A percentile compares a stretch with the other conserved stretches of the same genome.
Evolutionary conservation across 2,329 filamentous ascomycete species (phyloP).

Genomic region (Fusarium oligoseptatum): DNA sequence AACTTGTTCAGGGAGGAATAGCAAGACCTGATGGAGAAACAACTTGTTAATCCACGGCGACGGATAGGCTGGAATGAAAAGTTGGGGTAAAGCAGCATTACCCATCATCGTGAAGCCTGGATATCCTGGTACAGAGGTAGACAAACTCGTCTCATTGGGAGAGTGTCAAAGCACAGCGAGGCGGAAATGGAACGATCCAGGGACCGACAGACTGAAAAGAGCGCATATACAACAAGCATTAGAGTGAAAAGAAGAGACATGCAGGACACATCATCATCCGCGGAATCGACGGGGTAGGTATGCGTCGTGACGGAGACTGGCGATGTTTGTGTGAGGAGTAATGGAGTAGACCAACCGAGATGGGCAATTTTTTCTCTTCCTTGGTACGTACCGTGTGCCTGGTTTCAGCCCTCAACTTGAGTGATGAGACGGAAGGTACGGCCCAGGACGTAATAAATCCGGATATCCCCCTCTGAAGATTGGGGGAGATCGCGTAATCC

Average conservation of each 20-base stretch:
- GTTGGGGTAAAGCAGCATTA: not conserved
- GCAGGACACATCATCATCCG: not conserved
- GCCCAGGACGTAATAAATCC: not conserved
- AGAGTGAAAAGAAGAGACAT: not conserved
- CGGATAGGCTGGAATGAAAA: not conserved
- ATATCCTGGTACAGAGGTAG: not conserved
- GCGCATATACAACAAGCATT: not conserved
- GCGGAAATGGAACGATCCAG: not conserved
- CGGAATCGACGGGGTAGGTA: not conserved
- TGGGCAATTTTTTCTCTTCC: not conserved
- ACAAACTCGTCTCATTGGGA: not conserved
- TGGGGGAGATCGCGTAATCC: constrained; percentile 23
- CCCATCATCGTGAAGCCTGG: not conserved
- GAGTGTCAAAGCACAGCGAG: not conserved
- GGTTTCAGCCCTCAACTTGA: not conserved
- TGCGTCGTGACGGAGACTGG: constrained; percentile 7
- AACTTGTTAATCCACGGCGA: not conserved
- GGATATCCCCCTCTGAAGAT: constrained; percentile 10
- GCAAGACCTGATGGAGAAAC: not conserved
- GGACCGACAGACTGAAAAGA: not conserved
- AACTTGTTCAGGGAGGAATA: not conserved
- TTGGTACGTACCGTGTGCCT: not conserved
- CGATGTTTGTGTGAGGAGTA: not conserved
- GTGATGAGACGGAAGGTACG: not conserved
- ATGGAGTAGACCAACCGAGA: not conserved